Conservation (phyloP, 257 asterid genomes). For the Linderniella brevidens region DNA sequence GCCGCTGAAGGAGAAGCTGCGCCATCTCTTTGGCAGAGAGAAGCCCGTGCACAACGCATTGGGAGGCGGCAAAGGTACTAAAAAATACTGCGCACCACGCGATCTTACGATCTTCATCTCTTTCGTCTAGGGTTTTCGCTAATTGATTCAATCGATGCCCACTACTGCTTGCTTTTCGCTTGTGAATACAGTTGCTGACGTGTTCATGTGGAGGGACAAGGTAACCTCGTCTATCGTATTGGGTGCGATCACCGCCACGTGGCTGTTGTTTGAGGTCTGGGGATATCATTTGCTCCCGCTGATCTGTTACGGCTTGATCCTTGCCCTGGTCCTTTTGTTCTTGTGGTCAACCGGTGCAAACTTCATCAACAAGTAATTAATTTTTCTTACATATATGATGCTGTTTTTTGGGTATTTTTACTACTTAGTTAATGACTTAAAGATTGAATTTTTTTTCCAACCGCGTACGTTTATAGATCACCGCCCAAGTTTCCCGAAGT, state of each 20-base stretch:
- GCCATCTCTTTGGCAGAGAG: conserved; percentile 62
- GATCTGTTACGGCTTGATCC: conserved; percentile 47
- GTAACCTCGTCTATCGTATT: conserved; percentile 63
- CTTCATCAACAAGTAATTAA: conserved; percentile 66
- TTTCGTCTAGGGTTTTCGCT: too few species aligned
- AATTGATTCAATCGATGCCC: too few species aligned
- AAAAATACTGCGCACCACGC: too few species aligned
- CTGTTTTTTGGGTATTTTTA: too few species aligned
- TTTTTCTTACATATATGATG: neutral
- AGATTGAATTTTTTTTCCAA: neutral
- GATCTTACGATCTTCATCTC: too few species aligned
- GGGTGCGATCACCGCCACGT: conserved; percentile 57
- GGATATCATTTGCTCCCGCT: conserved; percentile 54
- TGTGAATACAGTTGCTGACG: conserved; percentile 48
- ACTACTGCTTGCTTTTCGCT: conserved; percentile 3
- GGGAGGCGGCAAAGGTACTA: conserved; percentile 76
- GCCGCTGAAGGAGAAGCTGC: conserved; percentile 29
- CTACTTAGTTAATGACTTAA: too few species aligned
- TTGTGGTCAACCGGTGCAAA: conserved; percentile 53
- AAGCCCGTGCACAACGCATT: conserved; percentile 52
- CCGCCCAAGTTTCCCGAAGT: conserved; percentile 56
- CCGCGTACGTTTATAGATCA: conserved; percentile 27
- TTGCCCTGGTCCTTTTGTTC: conserved; percentile 38
- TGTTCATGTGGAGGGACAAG: conserved; percentile 78
- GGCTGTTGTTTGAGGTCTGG: conserved; percentile 61